A percentile compares a stretch with the other conserved stretches of the same genome.
Evolutionary conservation across 2,329 filamentous ascomycete species (phyloP).

Genomic region (Cercospora sp.): DNA sequence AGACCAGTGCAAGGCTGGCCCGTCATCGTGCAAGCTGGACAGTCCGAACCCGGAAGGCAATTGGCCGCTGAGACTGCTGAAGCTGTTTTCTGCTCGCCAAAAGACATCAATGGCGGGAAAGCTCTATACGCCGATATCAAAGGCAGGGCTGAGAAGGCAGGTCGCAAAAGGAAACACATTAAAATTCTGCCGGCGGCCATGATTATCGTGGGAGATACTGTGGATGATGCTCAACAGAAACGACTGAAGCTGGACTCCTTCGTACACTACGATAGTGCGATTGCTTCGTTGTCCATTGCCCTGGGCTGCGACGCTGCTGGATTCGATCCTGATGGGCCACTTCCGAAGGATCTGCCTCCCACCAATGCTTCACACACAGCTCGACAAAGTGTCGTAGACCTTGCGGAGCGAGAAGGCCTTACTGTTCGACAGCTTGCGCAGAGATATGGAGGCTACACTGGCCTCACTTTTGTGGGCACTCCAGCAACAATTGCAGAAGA

Average conservation of each 20-base stretch:
- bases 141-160: slow-evolving; percentile 23
- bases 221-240: slow-evolving; percentile 30
- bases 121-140: slow-evolving; percentile 32
- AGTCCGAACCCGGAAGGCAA: slow-evolving; percentile 32
- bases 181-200: slow-evolving; percentile 33
- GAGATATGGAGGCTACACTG: slow-evolving; percentile 29
- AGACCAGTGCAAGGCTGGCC: slow-evolving; percentile 33
- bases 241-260: slow-evolving; percentile 30
- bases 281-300: slow-evolving; percentile 28
- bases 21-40: slow-evolving; percentile 33
- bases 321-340: slow-evolving; percentile 28
- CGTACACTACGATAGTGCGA: slow-evolving; percentile 31
- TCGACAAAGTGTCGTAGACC: slow-evolving; percentile 24
- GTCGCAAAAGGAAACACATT: slow-evolving; percentile 27
- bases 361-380: slow-evolving; percentile 31
- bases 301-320: slow-evolving; percentile 30
- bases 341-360: slow-evolving; percentile 28
- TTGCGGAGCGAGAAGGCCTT: slow-evolving; percentile 28
- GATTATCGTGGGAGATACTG: slow-evolving; percentile 31
- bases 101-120: slow-evolving; percentile 28
- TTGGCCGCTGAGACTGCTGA: slow-evolving; percentile 33
- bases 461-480: slow-evolving; percentile 29
- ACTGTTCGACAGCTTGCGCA: slow-evolving; percentile 32
- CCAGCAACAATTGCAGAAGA: slow-evolving; percentile 29
- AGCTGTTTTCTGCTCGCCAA: slow-evolving; percentile 31